These are phyloP conservation scores for Penicillium capsulatum DNA, from an alignment of 2,329 filamentous ascomycete genomes.

Conservation along the genomic window DNA sequence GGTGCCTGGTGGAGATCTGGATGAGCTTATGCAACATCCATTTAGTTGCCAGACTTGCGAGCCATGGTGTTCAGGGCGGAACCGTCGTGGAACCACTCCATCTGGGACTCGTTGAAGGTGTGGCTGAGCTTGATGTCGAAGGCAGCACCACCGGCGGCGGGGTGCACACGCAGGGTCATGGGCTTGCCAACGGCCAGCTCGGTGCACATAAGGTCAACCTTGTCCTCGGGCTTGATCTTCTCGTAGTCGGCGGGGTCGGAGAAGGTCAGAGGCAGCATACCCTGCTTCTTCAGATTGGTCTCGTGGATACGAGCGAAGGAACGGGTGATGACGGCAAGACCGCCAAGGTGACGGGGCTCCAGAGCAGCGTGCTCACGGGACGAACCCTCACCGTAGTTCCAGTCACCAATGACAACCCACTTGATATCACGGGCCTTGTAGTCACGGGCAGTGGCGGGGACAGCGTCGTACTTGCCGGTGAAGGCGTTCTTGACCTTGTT, in stretches of 20 bases:
- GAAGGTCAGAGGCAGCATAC: slow-evolving; percentile 98
- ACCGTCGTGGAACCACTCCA: slow-evolving; percentile 99
- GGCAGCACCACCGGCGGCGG: slow-evolving; percentile 67
- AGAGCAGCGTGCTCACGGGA: slow-evolving; percentile 98
- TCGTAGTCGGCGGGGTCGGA: slow-evolving; percentile 93
- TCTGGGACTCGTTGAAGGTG: slow-evolving; percentile 97
- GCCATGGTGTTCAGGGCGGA: slow-evolving; percentile 98
- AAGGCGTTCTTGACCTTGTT: slow-evolving; percentile 96
- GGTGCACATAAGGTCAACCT: slow-evolving; percentile 83
- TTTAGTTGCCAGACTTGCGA: slow-evolving; percentile 52
- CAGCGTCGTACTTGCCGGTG: slow-evolving; percentile 77
- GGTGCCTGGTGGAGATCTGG: background rate
- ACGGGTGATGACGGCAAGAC: slow-evolving; percentile 92
- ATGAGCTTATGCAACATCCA: slow-evolving; percentile 1
- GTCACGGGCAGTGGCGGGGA: slow-evolving; percentile 90
- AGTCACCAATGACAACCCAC: slow-evolving; percentile 98
- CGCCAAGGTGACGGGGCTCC: slow-evolving; percentile 94
- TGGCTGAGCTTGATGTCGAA: slow-evolving; percentile 84
- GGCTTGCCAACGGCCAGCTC: slow-evolving; percentile 90
- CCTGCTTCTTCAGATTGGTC: slow-evolving; percentile 99
- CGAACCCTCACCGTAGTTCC: slow-evolving; percentile 98
- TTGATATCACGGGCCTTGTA: slow-evolving; percentile 96
- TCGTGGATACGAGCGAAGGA: slow-evolving; percentile 99
- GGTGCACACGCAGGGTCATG: slow-evolving; percentile 85
- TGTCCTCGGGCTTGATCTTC: slow-evolving; percentile 89